A percentile compares a stretch with the other conserved stretches of the same genome.
phyloP scores from a whole-genome alignment of 805 yeast genomes.

The Isabelozyma gotoi region DNA sequence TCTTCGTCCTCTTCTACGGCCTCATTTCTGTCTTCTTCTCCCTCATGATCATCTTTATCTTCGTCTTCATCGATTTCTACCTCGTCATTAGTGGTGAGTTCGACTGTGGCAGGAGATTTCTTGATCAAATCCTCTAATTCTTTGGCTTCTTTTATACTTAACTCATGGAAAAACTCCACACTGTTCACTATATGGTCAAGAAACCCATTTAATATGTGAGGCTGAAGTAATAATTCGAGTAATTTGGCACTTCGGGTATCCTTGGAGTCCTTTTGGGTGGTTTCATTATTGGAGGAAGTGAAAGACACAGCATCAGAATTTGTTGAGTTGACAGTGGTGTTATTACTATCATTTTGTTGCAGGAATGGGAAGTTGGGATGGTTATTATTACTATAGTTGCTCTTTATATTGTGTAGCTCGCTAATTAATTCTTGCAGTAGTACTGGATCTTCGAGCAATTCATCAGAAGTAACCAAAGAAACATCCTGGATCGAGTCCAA shows the following conservation, averaged over 20 bases:
- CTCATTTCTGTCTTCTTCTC: slow-evolving; percentile 3
- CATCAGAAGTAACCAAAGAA: slow-evolving; percentile 28
- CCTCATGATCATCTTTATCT: not conserved
- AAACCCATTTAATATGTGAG: slow-evolving; percentile 66
- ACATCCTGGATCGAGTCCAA: slow-evolving; percentile 37
- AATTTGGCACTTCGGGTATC: slow-evolving; percentile 51
- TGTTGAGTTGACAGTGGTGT: slow-evolving; percentile 1
- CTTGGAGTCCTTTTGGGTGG: slow-evolving; percentile 18
- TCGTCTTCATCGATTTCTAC: slow-evolving; percentile 1
- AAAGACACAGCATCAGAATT: slow-evolving; percentile 33
- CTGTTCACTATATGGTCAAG: slow-evolving; percentile 62
- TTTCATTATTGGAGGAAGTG: slow-evolving; percentile 33
- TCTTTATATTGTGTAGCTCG: slow-evolving; percentile 37
- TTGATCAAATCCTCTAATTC: slow-evolving; percentile 16
- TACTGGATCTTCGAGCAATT: slow-evolving; percentile 28
- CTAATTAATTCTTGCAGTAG: slow-evolving; percentile 37
- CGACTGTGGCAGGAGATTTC: slow-evolving; percentile 5
- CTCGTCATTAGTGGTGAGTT: slow-evolving; percentile 6
- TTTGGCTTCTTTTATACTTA: slow-evolving; percentile 20
- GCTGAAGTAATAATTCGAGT: slow-evolving; percentile 76
- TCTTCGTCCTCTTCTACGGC: slow-evolving; percentile 5
- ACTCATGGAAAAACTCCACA: slow-evolving; percentile 44
- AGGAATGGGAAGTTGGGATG: slow-evolving; percentile 25
- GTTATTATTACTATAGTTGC: slow-evolving; percentile 30
- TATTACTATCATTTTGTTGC: slow-evolving; percentile 18